A percentile compares a stretch with the other conserved stretches of the same genome.
Evolutionary conservation across 2,329 filamentous ascomycete species (phyloP).

Genomic region (Eutypella sp.): DNA sequence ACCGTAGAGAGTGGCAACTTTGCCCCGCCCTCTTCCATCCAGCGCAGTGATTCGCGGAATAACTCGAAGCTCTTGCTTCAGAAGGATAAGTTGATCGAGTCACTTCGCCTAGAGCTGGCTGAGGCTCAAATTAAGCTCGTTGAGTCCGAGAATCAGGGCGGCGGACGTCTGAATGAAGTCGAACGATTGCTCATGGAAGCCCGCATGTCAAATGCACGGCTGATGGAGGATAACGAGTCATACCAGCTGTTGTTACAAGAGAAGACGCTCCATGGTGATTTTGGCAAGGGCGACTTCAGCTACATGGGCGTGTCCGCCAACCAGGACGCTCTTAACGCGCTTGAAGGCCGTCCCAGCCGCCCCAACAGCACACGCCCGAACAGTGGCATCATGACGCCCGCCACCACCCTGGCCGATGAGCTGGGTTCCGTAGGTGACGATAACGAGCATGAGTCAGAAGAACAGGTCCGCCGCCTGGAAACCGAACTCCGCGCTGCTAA

Average conservation of each 20-base stretch:
- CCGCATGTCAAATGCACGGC: slow-evolving; percentile 88
- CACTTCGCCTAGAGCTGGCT: slow-evolving; percentile 82
- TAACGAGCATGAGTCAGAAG: slow-evolving; percentile 51
- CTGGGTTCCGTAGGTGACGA: slow-evolving; percentile 63
- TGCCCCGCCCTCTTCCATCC: slow-evolving; percentile 76
- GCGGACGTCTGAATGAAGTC: slow-evolving; percentile 81
- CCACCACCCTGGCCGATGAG: slow-evolving; percentile 77
- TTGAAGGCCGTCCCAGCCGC: slow-evolving; percentile 52
- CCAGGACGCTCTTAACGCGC: slow-evolving; percentile 58
- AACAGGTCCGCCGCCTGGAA: slow-evolving; percentile 67
- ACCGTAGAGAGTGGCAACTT: slow-evolving; percentile 73
- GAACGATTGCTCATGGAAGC: slow-evolving; percentile 86
- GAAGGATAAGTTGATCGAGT: slow-evolving; percentile 95
- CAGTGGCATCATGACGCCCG: slow-evolving; percentile 25
- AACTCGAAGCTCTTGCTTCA: slow-evolving; percentile 87
- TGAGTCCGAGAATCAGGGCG: slow-evolving; percentile 88
- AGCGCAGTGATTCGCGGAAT: slow-evolving; percentile 83
- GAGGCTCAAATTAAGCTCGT: slow-evolving; percentile 94
- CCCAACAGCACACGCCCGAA: slow-evolving; percentile 18
- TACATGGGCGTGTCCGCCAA: slow-evolving; percentile 56
- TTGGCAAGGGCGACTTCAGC: slow-evolving; percentile 76
- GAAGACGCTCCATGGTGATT: slow-evolving; percentile 92
- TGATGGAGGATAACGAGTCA: slow-evolving; percentile 98
- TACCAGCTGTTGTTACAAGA: slow-evolving; percentile 93
- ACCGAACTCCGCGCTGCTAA: slow-evolving; percentile 72